Percentiles rank a stretch among this genome's conserved stretches.
Conservation (phyloP, 1,284 basidiomycete genomes). For the Tremellales sp. region DNA sequence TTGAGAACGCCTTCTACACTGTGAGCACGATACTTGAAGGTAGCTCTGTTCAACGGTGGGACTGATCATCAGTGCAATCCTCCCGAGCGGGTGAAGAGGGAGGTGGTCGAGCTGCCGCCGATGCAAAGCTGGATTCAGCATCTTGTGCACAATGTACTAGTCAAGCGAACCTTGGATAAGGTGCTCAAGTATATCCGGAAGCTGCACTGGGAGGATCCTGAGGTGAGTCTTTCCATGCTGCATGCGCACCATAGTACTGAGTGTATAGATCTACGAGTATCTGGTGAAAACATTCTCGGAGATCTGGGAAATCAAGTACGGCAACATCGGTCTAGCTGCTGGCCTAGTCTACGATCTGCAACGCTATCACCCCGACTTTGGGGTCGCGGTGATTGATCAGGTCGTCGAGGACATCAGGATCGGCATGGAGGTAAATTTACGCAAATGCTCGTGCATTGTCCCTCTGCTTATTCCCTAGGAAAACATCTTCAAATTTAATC, state of each 20-base stretch:
- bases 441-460: neutral
- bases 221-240: constrained; percentile 37
- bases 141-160: constrained; percentile 83
- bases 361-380: constrained; percentile 84
- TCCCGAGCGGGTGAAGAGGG: constrained; percentile 80
- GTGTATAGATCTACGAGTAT: constrained; percentile 50
- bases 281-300: constrained; percentile 82
- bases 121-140: constrained; percentile 92
- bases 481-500: constrained; percentile 92
- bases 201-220: constrained; percentile 85
- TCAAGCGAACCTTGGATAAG: constrained; percentile 87
- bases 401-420: constrained; percentile 86
- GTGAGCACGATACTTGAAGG: constrained; percentile 51
- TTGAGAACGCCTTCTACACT: constrained; percentile 99
- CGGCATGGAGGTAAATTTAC: constrained; percentile 65
- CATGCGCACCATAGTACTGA: constrained; percentile 46
- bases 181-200: constrained; percentile 87
- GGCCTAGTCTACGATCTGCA: constrained; percentile 92
- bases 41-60: neutral
- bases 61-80: constrained; percentile 76
- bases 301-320: constrained; percentile 93
- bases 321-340: constrained; percentile 84
- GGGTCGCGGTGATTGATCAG: constrained; percentile 84
- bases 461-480: constrained; percentile 51
- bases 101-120: constrained; percentile 77